These are phyloP conservation scores for Mycena filopes DNA, from an alignment of 768 basidiomycete genomes.

Conservation along the genomic window DNA sequence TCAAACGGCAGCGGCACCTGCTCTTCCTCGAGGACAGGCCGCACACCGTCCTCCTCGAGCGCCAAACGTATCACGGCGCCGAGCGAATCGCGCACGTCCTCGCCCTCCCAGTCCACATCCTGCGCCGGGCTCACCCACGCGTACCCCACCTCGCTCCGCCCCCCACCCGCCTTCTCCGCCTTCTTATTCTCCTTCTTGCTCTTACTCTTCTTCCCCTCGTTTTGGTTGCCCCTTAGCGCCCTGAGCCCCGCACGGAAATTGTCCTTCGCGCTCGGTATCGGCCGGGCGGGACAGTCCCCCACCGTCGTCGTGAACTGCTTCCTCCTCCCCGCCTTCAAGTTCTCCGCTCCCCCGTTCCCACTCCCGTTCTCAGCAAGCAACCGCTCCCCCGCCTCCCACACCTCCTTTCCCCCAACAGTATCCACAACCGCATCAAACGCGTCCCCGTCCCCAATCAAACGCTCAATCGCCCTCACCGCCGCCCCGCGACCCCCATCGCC, in stretches of 20 bases:
- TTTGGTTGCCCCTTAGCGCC: slow-evolving; percentile 49
- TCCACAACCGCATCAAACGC: slow-evolving; percentile 86
- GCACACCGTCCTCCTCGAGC: slow-evolving; percentile 53
- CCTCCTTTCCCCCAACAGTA: slow-evolving; percentile 80
- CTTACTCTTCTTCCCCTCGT: not conserved
- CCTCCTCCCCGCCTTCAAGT: slow-evolving; percentile 38
- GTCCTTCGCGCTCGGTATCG: slow-evolving; percentile 76
- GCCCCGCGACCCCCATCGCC: slow-evolving; percentile 56
- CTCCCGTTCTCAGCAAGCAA: slow-evolving; percentile 58
- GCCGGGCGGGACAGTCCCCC: slow-evolving; percentile 73
- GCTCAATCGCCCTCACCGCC: slow-evolving; percentile 61
- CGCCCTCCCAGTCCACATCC: slow-evolving; percentile 87
- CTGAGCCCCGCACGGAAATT: slow-evolving; percentile 80
- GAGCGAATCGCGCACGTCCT: slow-evolving; percentile 68
- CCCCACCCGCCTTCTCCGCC: slow-evolving; percentile 38
- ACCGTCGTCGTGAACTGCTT: slow-evolving; percentile 84
- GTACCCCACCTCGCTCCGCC: slow-evolving; percentile 64
- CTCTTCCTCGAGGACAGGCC: slow-evolving; percentile 58
- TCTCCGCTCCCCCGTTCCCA: slow-evolving; percentile 42
- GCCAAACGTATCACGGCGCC: slow-evolving; percentile 54
- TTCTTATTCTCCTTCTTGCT: slow-evolving; percentile 35
- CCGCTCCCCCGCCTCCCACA: slow-evolving; percentile 79
- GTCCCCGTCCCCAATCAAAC: slow-evolving; percentile 62
- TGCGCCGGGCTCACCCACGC: slow-evolving; percentile 85
- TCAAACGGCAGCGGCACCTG: slow-evolving; percentile 59